These are phyloP conservation scores for Picochlorum sp. DNA, from an alignment of 139 green algal species.

Conservation along the genomic window DNA sequence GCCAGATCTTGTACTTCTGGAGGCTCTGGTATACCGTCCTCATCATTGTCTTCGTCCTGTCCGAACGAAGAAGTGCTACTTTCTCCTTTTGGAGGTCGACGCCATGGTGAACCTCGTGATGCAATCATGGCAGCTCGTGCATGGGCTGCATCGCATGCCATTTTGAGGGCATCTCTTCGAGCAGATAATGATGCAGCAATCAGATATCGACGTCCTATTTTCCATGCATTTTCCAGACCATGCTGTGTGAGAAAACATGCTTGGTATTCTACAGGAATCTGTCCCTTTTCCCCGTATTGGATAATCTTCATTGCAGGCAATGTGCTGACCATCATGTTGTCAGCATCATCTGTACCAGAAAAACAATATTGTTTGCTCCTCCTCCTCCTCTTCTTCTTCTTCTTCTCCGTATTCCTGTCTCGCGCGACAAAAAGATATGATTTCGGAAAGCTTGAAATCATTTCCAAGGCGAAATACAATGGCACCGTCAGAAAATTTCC, in stretches of 20 bases:
- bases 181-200: background rate
- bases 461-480: background rate
- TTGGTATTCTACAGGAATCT: background rate
- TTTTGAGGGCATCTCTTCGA: too few species aligned
- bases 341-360: background rate
- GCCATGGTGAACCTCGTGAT: background rate
- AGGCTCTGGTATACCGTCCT: constrained; percentile 13
- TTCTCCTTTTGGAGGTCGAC: background rate
- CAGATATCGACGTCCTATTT: background rate
- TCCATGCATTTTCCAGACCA: background rate
- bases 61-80: background rate
- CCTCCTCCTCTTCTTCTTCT: background rate
- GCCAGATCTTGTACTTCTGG: constrained; percentile 17
- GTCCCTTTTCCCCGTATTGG: background rate
- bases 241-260: background rate
- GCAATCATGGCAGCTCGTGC: background rate
- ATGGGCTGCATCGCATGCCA: too few species aligned
- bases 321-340: background rate
- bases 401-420: background rate
- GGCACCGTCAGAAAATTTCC: background rate
- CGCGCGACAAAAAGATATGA: background rate
- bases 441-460: background rate
- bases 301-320: background rate
- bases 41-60: constrained; percentile 11
- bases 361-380: background rate